Evolutionary conservation across 2,329 filamentous ascomycete genomes (phyloP).

Genomic region (Bipolaris oryzae): DNA sequence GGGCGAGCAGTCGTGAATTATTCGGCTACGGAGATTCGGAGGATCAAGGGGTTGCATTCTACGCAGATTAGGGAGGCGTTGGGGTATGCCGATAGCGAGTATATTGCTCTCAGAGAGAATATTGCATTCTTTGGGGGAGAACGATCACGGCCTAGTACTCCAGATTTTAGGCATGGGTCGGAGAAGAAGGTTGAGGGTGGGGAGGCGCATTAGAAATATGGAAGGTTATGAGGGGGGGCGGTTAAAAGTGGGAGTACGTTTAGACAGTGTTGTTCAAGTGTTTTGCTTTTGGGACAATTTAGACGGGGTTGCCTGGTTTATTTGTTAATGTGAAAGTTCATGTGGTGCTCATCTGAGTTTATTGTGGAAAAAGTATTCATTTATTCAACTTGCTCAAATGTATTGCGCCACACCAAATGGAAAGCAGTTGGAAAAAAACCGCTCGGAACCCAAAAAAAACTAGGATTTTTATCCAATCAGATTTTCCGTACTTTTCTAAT

Average conservation of each 20-base stretch:
- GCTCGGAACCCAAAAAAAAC: too few species aligned
- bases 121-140: conserved; percentile 70
- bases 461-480: too few species aligned
- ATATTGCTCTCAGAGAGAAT: conserved; percentile 87
- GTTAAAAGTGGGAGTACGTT: too few species aligned
- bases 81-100: conserved; percentile 93
- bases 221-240: too few species aligned
- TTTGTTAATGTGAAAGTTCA: too few species aligned
- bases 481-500: too few species aligned
- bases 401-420: too few species aligned
- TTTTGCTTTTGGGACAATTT: not conserved
- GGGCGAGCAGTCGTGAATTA: conserved; percentile 93
- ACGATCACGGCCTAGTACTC: conserved; percentile 48
- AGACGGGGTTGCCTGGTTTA: not conserved
- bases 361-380: too few species aligned
- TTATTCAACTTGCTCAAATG: too few species aligned
- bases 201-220: conserved; percentile 8
- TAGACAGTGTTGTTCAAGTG: not conserved
- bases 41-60: conserved; percentile 85
- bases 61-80: conserved; percentile 78
- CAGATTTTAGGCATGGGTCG: conserved; percentile 29
- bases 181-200: conserved; percentile 9
- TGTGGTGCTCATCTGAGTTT: too few species aligned
- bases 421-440: too few species aligned
- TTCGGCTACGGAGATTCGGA: conserved; percentile 78